phyloP scores from a whole-genome alignment of 2,329 filamentous ascomycete genomes.

The Sordariomycetes sp. region DNA sequence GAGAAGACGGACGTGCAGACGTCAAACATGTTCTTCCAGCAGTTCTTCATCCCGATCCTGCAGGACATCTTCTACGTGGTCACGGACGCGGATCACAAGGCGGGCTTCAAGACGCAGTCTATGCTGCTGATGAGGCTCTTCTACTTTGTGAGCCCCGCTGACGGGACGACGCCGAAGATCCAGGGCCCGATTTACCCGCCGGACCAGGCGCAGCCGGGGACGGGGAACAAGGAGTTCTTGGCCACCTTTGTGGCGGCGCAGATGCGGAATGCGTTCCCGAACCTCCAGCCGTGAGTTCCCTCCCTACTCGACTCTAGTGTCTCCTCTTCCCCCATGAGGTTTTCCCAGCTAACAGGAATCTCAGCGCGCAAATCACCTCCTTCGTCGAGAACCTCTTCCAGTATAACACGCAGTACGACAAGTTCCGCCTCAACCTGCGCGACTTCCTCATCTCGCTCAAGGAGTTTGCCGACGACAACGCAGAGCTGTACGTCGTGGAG shows the following conservation, averaged over 20 bases:
- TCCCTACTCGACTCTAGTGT: not conserved
- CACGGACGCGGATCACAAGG: slow-evolving; percentile 96
- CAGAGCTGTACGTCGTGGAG: slow-evolving; percentile 86
- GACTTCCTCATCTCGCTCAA: slow-evolving; percentile 97
- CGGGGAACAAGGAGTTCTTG: slow-evolving; percentile 82
- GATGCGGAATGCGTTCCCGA: slow-evolving; percentile 81
- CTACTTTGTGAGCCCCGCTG: slow-evolving; percentile 73
- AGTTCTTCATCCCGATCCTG: slow-evolving; percentile 89
- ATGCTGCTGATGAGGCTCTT: slow-evolving; percentile 91
- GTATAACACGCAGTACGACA: slow-evolving; percentile 76
- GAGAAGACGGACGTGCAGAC: slow-evolving; percentile 79
- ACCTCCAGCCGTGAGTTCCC: slow-evolving; percentile 67
- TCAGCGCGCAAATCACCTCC: slow-evolving; percentile 55
- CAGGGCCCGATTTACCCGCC: slow-evolving; percentile 79
- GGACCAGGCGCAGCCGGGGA: slow-evolving; percentile 72
- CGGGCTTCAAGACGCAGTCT: slow-evolving; percentile 96
- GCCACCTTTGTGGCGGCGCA: slow-evolving; percentile 76
- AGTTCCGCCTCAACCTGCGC: slow-evolving; percentile 89
- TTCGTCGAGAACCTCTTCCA: slow-evolving; percentile 88
- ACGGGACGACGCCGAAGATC: slow-evolving; percentile 65
- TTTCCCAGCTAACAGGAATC: not conserved
- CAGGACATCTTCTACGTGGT: slow-evolving; percentile 98
- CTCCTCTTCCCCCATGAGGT: not conserved
- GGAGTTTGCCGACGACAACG: slow-evolving; percentile 91
- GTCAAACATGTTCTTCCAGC: slow-evolving; percentile 92